Evolutionary conservation across 495 filamentous ascomycete species (phyloP), one percentile per base, ranked within the genome.

Genomic region (Xylaria grammica): DNA sequence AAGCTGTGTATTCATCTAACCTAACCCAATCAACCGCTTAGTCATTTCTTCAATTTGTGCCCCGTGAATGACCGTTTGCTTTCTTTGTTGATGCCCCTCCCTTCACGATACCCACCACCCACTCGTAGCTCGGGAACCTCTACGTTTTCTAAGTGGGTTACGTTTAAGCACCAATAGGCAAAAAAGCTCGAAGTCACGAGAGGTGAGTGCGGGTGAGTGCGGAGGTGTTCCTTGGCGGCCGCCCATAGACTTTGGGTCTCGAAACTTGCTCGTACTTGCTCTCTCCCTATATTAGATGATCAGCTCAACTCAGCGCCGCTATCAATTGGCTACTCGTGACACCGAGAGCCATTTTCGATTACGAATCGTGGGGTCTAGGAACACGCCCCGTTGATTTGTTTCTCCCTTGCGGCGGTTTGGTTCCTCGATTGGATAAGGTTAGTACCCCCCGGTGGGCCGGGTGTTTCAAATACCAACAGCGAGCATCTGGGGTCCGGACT

Each of bases 221-320:
- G 30, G 19, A 22, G 30, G 30, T 24, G 19, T 17, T 2, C 17
- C 19, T 24, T 34, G 30, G 19, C n/a, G 34, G 30, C 30, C 29
- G 30, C 19, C 34, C 10, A 29, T 8, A n/a, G 51, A 32, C 20
- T 11, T 29, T 32, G 51, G 51, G 30, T 30, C 22, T 36, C 51
- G 51, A 53, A 53, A 53, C 30, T 53, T 34, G 51, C 51, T 53
- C 51, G n/a, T n/a, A n/a, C 49, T 51, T 19, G 27, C 49, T 50
- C 46, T 26, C 27, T 29, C 30, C 49, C 26, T 27, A 29, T 27
- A 30, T 30, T 17, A 30, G 26, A 27, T 30, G n/a, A 10, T 53
- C 51, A 53, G 19, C 30, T 3, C 20, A 19, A 22, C 29, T n/a
- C n/a, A n/a, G n/a, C n/a, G 1, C 34, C 5, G 34, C 3, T 3